Evolutionary conservation across 306 rosid genomes (phyloP).

Genomic region (Cicer chorassanicum): DNA sequence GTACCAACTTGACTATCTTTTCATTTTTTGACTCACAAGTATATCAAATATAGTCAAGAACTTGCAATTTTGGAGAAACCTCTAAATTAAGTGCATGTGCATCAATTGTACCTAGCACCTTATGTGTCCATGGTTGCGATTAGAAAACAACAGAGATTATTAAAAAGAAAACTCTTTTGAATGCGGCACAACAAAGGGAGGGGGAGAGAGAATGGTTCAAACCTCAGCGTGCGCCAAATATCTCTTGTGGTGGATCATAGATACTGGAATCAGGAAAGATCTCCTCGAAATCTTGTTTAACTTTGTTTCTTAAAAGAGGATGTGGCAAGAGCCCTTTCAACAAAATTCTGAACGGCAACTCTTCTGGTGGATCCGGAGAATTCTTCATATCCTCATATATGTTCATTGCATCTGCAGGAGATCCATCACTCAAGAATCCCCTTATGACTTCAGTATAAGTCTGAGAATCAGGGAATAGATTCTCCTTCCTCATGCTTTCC

Average conservation of each 20-base stretch:
- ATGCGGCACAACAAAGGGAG: slow-evolving; percentile 3
- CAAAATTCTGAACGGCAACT: slow-evolving; percentile 89
- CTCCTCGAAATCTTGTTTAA: slow-evolving; percentile 96
- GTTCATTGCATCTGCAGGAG: slow-evolving; percentile 95
- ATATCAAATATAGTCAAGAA: background rate
- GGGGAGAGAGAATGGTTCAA: slow-evolving; percentile 27
- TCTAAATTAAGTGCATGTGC: slow-evolving; percentile 31
- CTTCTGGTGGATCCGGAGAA: slow-evolving; percentile 95
- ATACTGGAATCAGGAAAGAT: slow-evolving; percentile 83
- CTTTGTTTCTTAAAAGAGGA: slow-evolving; percentile 92
- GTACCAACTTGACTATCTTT: slow-evolving; percentile 22
- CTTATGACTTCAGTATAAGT: slow-evolving; percentile 85
- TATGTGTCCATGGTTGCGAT: background rate
- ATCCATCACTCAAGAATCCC: slow-evolving; percentile 85
- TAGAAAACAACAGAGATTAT: slow-evolving; percentile 7
- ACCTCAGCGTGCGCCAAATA: slow-evolving; percentile 81
- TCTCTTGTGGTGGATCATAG: slow-evolving; percentile 91
- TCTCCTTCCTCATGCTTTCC: slow-evolving; percentile 78
- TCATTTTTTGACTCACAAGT: slow-evolving; percentile 3
- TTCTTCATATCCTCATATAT: slow-evolving; percentile 90
- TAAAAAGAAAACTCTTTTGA: background rate
- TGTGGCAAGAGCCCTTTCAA: slow-evolving; percentile 89
- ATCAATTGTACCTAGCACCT: background rate
- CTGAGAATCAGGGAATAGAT: slow-evolving; percentile 79
- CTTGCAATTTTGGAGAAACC: slow-evolving; percentile 8